Evolutionary conservation across 2,329 filamentous ascomycete genomes (phyloP), one percentile per base, ranked within the genome.

Genomic region (Didymella lethalis): DNA sequence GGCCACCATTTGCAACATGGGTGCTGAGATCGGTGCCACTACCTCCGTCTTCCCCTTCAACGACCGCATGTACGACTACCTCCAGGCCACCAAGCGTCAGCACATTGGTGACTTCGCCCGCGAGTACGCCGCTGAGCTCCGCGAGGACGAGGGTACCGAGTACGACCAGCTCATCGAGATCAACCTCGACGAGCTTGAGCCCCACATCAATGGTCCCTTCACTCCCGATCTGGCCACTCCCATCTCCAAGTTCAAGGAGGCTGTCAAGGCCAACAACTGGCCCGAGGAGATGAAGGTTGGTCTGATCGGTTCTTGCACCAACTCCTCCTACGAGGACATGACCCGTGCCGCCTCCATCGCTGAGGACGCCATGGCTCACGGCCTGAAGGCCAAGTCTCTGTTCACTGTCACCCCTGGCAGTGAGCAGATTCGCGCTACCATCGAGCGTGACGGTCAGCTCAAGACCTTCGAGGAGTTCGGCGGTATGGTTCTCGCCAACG

Each of bases 131-230:
- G 84, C 91, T 72, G 92, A 96, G 73, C 90, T 99, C 65, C 87
- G 86, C 60, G 89, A 91, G 76, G 95, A 99, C 70, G 85, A 96
- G 81, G 92, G 92, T 69, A 91, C 92, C 68, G 89, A 98, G 81
- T 99, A 98, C 80, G 95, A 99, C 80, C 86, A 98, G 82, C 81
- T 97, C 68, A 92, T 98, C 74, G 94, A 97, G 83, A 92, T 99
- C 82, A 94, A 99, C 85, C 87, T 99, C 54, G 90, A 87, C 59
- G 91, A 94, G 81, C 90, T 99, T 48, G 95, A 99, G 85, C 95
- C 95, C 68, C 92, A 98, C 79, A 93, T 99, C 84, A 99, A 99
- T 84, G 95, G 95, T 67, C 95, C 95, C 66, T 98, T 98, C 87
- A 99, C 95, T 28, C 95, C 95, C 62, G 95, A 99, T 87, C 85